A percentile compares a stretch with the other conserved stretches of the same genome.
Conservation (phyloP, 164 flowering plant genomes). For the Litsea cubeba region DNA sequence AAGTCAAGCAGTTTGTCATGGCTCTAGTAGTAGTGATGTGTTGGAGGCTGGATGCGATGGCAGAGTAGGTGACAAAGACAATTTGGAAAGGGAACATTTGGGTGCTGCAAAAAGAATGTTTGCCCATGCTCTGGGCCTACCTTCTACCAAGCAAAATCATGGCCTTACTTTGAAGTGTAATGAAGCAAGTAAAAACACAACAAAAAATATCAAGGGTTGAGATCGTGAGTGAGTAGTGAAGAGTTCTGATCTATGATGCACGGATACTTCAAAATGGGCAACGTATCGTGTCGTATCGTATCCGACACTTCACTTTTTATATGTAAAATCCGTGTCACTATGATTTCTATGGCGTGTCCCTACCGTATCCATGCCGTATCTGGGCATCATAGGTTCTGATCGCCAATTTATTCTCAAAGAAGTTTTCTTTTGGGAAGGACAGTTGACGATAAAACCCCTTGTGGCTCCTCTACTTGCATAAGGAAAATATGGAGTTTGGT, state of each 20-base stretch:
- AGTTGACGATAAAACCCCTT: not conserved
- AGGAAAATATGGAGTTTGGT: not conserved
- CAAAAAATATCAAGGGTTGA: conserved; percentile 6
- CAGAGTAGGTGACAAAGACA: conserved; percentile 18
- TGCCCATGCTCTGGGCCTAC: conserved; percentile 71
- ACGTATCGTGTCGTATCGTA: no score
- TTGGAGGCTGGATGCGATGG: conserved; percentile 23
- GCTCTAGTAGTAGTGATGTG: conserved; percentile 8
- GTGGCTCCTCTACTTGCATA: not conserved
- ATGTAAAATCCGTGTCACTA: no score
- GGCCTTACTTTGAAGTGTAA: conserved; percentile 19
- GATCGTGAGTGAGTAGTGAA: not conserved
- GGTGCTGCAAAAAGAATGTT: conserved; percentile 94
- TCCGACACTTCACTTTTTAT: no score
- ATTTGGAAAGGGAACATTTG: conserved; percentile 42
- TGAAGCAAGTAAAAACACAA: conserved; percentile 12
- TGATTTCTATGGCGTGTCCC: no score
- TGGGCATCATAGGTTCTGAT: no score
- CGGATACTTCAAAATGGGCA: no score
- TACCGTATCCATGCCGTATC: no score
- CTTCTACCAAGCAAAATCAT: conserved; percentile 27
- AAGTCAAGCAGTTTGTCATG: conserved; percentile 10
- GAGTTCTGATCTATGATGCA: not conserved
- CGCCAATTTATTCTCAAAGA: not conserved
- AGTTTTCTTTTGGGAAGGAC: no score